Conservation (phyloP, 2,329 filamentous ascomycete species). For the Triangularia verruculosa region DNA sequence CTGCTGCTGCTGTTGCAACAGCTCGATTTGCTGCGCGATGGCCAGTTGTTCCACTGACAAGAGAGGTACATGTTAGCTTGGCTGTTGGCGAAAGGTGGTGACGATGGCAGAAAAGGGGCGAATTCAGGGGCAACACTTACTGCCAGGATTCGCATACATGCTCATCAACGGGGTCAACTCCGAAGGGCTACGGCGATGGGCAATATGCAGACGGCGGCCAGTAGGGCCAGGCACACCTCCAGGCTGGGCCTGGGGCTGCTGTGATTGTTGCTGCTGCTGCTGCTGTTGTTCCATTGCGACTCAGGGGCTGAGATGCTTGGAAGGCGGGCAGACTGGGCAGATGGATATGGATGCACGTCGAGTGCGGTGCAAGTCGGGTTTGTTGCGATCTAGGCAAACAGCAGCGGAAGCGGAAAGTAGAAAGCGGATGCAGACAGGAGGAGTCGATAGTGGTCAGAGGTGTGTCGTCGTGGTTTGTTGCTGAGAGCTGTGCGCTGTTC, state of each 20-base stretch:
- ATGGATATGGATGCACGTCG: constrained; percentile 39
- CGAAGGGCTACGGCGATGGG: constrained; percentile 93
- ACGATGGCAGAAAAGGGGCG: constrained; percentile 6
- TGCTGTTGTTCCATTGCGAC: constrained; percentile 63
- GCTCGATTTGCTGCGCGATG: constrained; percentile 96
- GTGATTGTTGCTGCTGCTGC: constrained; percentile 49
- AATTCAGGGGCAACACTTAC: constrained; percentile 46
- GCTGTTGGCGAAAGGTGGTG: neutral
- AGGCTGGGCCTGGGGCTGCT: constrained; percentile 55
- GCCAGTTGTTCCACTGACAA: constrained; percentile 88
- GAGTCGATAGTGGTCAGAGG: neutral
- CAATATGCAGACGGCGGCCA: constrained; percentile 92
- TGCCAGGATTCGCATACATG: constrained; percentile 69
- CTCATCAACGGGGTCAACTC: constrained; percentile 97
- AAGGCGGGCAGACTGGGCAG: constrained; percentile 10
- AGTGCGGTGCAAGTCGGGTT: constrained; percentile 44
- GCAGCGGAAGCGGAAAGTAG: constrained; percentile 6
- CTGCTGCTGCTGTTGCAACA: constrained; percentile 95
- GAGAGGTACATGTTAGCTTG: constrained; percentile 26
- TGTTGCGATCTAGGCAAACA: constrained; percentile 21
- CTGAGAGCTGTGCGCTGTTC: constrained; percentile 9
- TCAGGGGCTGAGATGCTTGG: constrained; percentile 19
- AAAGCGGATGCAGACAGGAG: constrained; percentile 7
- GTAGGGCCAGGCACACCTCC: constrained; percentile 67
- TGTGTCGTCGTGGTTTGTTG: neutral